These are phyloP conservation scores for Iberis pinnata DNA, from an alignment of 345 rosid genomes.

Conservation along the genomic window DNA sequence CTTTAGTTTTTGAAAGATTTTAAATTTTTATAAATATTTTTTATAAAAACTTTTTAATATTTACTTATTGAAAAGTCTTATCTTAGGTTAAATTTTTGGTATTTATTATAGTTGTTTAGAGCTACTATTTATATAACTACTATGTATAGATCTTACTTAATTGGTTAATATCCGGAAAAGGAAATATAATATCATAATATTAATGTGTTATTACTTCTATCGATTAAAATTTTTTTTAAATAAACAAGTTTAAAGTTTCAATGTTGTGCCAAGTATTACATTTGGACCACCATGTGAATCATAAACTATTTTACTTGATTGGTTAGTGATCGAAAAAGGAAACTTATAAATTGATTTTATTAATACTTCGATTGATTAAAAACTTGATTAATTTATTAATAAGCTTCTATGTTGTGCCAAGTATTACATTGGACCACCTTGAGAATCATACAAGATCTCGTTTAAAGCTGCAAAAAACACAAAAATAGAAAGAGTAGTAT, in stretches of 20 bases:
- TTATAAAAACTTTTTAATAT: too few species aligned
- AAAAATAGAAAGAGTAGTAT: constrained; percentile 16
- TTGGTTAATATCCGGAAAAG: constrained; percentile 8
- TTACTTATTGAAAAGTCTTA: too few species aligned
- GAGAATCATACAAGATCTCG: constrained; percentile 26
- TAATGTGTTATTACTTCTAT: constrained; percentile 1
- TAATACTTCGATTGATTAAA: constrained; percentile 10
- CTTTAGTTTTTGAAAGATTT: too few species aligned
- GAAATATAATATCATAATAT: neutral
- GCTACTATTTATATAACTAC: neutral
- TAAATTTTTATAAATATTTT: too few species aligned
- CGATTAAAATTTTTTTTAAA: neutral
- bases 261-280: constrained; percentile 29
- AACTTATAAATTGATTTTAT: too few species aligned
- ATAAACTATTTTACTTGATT: too few species aligned
- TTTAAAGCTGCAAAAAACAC: constrained; percentile 23
- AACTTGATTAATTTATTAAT: neutral
- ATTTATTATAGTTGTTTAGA: too few species aligned
- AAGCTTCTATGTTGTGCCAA: constrained; percentile 31
- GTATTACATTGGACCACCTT: constrained; percentile 32
- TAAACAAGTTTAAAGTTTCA: constrained; percentile 17
- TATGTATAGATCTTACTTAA: neutral
- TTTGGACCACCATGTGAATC: constrained; percentile 32
- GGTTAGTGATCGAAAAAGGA: too few species aligned
- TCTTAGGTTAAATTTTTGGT: neutral